These are phyloP conservation scores for Calonectria fujianensis DNA, from an alignment of 2,329 filamentous ascomycete species.

Conservation along the genomic window DNA sequence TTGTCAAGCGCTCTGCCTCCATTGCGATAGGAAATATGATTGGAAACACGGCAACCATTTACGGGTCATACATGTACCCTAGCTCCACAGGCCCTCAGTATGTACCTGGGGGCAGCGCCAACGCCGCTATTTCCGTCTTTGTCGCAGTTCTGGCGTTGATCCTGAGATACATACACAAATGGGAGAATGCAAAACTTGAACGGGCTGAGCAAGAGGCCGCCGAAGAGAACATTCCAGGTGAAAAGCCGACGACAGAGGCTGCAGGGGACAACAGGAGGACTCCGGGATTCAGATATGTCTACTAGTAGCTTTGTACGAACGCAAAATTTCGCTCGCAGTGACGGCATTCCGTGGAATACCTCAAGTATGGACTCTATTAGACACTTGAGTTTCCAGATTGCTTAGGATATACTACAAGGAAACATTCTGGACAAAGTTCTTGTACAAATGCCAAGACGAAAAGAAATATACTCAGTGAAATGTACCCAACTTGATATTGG, in stretches of 20 bases:
- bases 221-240: not conserved
- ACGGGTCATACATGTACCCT: constrained; percentile 69
- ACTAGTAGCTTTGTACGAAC: not conserved
- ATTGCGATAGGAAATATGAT: constrained; percentile 81
- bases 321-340: not conserved
- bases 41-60: constrained; percentile 74
- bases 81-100: constrained; percentile 65
- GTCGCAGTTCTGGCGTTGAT: constrained; percentile 72
- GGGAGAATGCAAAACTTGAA: constrained; percentile 78
- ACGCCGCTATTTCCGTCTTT: constrained; percentile 77
- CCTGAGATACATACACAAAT: constrained; percentile 72
- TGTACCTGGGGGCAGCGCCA: constrained; percentile 74
- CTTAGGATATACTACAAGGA: not conserved
- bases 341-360: not conserved
- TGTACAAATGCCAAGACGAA: not conserved
- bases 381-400: not conserved
- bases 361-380: not conserved
- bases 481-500: not conserved
- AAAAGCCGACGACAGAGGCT: not conserved
- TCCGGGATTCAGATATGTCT: constrained; percentile 11
- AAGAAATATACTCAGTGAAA: not conserved
- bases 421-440: not conserved
- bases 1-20: constrained; percentile 78
- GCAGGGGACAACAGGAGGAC: not conserved
- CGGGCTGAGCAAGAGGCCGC: constrained; percentile 59